Conservation (phyloP, 768 basidiomycete species). For the Auricularia auricula-judae region DNA sequence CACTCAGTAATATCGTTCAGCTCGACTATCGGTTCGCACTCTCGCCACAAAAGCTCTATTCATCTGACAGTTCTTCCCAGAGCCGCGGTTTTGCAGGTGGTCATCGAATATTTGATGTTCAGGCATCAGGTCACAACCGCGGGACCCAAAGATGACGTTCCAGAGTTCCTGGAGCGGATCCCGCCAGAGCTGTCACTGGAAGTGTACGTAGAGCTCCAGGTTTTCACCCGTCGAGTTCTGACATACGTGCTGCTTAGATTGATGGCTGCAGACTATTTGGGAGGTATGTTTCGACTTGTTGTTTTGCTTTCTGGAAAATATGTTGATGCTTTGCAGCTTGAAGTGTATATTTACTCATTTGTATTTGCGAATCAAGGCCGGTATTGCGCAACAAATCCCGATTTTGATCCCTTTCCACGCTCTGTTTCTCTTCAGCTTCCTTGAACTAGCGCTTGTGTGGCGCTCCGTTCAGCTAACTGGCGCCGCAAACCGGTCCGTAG, state of each 20-base stretch:
- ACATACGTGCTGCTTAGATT: constrained; percentile 10
- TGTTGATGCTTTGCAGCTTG: too few relatives aligned
- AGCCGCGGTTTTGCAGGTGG: constrained; percentile 68
- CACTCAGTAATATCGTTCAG: constrained; percentile 54
- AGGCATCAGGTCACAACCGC: constrained; percentile 67
- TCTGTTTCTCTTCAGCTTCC: too few relatives aligned
- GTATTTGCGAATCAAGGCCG: too few relatives aligned
- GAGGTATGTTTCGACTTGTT: too few relatives aligned
- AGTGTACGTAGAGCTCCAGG: constrained; percentile 34
- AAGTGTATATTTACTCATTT: too few relatives aligned
- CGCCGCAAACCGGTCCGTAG: too few relatives aligned
- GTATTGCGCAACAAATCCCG: too few relatives aligned
- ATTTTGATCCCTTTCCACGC: too few relatives aligned
- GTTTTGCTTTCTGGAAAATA: too few relatives aligned
- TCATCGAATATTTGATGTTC: constrained; percentile 84
- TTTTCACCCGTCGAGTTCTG: too few relatives aligned
- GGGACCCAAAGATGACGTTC: constrained; percentile 65
- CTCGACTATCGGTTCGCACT: constrained; percentile 55
- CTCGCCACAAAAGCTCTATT: background rate
- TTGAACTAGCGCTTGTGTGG: too few relatives aligned
- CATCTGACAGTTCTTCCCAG: constrained; percentile 13
- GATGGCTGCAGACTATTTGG: constrained; percentile 21
- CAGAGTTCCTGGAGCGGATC: constrained; percentile 76
- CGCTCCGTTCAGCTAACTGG: too few relatives aligned
- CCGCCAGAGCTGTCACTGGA: constrained; percentile 83